Conservation (phyloP, 2,329 filamentous ascomycete genomes). For the Exophiala sideris region DNA sequence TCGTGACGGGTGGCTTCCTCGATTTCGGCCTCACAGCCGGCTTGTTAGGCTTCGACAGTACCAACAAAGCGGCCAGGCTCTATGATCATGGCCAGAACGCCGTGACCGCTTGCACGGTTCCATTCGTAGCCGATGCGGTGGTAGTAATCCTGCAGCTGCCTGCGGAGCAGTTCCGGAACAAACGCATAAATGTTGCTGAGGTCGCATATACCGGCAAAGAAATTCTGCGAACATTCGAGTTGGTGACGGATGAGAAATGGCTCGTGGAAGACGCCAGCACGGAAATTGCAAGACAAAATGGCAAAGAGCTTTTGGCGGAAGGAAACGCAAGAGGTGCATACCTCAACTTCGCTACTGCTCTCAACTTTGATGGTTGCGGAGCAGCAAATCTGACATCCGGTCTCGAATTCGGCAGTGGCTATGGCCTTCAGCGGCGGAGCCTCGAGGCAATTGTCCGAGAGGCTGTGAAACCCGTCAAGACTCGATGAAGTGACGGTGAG, state of each 20-base stretch:
- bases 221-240: not conserved
- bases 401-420: not conserved
- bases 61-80: not conserved
- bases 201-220: not conserved
- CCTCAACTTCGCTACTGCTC: not conserved
- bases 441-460: not conserved
- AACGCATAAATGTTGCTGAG: not conserved
- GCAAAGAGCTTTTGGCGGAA: not conserved
- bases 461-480: not conserved
- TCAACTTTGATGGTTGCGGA: slow-evolving; percentile 1
- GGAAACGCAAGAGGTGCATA: slow-evolving; percentile 1
- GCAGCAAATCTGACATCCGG: not conserved
- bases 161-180: not conserved
- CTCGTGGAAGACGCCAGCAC: not conserved
- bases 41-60: not conserved
- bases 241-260: not conserved
- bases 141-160: not conserved
- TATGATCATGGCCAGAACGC: not conserved
- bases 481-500: too few species aligned
- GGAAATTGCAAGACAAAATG: not conserved
- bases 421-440: not conserved
- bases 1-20: not conserved
- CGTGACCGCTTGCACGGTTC: not conserved
- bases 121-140: not conserved
- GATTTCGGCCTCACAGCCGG: not conserved